These are phyloP conservation scores for Clavariopsis aquatica DNA, from an alignment of 495 filamentous ascomycete genomes.

Conservation along the genomic window DNA sequence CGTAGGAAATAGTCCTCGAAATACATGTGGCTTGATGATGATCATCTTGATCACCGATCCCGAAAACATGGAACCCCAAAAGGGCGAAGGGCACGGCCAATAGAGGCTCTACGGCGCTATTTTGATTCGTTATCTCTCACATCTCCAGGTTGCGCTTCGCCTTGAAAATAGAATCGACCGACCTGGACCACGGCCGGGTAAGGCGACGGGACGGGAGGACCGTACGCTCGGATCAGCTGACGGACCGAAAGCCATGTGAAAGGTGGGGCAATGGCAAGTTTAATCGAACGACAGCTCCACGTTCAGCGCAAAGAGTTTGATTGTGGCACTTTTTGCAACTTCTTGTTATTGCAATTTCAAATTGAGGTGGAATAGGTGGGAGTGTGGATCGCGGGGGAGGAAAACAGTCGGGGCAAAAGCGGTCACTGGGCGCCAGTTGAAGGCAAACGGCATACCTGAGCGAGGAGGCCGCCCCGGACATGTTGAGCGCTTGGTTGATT, in stretches of 20 bases:
- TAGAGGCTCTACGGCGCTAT: too few species aligned
- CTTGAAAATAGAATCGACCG: not conserved
- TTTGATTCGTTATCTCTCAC: too few species aligned
- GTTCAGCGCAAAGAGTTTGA: not conserved
- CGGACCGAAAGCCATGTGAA: not conserved
- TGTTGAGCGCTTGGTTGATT: not conserved
- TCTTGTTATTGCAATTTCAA: not conserved
- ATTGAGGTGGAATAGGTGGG: not conserved
- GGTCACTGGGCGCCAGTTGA: not conserved
- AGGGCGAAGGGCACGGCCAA: too few species aligned
- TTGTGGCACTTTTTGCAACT: not conserved
- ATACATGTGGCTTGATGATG: too few species aligned
- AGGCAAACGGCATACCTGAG: not conserved
- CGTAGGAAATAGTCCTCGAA: not conserved
- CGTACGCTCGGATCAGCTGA: not conserved
- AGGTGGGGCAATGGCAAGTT: not conserved
- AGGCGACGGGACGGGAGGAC: not conserved
- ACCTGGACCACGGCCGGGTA: not conserved
- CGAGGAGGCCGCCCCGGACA: not conserved
- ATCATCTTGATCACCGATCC: too few species aligned
- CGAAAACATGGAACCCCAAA: too few species aligned
- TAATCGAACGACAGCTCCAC: slow-evolving; percentile 3
- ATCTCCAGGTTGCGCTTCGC: too few species aligned
- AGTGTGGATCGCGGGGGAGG: not conserved
- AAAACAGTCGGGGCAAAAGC: not conserved